phyloP scores from a whole-genome alignment of 768 basidiomycete species.

The Tulasnella sp. region DNA sequence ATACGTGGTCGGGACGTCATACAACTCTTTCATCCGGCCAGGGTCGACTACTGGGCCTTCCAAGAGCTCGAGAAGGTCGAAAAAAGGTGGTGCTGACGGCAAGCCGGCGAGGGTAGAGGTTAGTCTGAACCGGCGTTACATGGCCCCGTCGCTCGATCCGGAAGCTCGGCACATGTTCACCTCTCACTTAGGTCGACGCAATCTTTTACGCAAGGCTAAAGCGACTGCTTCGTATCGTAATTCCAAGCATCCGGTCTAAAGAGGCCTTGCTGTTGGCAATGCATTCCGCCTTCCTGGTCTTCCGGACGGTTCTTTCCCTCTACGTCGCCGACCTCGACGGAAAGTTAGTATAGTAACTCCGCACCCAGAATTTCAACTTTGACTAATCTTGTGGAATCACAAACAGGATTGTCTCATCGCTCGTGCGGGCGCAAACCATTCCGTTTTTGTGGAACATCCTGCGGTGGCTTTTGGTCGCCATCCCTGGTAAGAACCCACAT shows the following conservation, averaged over 20 bases:
- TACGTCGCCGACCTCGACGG: conserved; percentile 94
- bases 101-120: conserved; percentile 56
- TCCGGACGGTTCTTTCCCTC: conserved; percentile 81
- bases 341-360: conserved; percentile 39
- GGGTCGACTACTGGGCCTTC: conserved; percentile 26
- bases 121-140: conserved; percentile 22
- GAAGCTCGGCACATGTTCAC: not conserved
- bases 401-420: conserved; percentile 79
- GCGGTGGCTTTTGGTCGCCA: conserved; percentile 83
- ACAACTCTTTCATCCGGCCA: conserved; percentile 38
- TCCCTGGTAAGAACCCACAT: conserved; percentile 37
- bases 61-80: conserved; percentile 25
- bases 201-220: conserved; percentile 76
- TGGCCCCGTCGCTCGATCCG: not conserved
- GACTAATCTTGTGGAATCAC: not conserved
- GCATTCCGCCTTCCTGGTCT: conserved; percentile 82
- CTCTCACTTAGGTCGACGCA: conserved; percentile 59
- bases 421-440: conserved; percentile 73
- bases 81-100: conserved; percentile 25
- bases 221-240: conserved; percentile 71
- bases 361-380: not conserved
- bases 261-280: conserved; percentile 78
- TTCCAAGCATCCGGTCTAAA: conserved; percentile 73
- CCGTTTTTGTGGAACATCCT: conserved; percentile 77
- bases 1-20: conserved; percentile 58